Conservation (phyloP, 805 yeast species). For the Candida multigemmis region DNA sequence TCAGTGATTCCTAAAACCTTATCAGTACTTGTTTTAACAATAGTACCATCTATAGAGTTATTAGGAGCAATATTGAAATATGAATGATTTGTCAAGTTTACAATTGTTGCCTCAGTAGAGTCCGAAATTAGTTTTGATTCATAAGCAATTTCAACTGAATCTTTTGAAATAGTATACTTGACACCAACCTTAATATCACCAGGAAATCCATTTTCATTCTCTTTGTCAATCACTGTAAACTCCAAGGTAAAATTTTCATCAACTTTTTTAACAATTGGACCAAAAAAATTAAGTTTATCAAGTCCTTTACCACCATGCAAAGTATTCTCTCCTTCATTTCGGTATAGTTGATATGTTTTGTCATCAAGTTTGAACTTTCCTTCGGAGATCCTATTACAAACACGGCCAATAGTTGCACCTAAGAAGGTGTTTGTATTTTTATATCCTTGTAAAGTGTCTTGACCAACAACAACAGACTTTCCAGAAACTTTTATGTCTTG, state of each 20-base stretch:
- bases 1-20: slow-evolving; percentile 33
- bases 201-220: slow-evolving; percentile 51
- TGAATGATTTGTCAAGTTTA: slow-evolving; percentile 55
- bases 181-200: slow-evolving; percentile 42
- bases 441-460: slow-evolving; percentile 22
- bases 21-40: slow-evolving; percentile 25
- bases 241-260: slow-evolving; percentile 12
- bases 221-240: slow-evolving; percentile 35
- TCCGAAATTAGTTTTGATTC: slow-evolving; percentile 25
- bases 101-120: slow-evolving; percentile 34
- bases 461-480: slow-evolving; percentile 30
- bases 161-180: slow-evolving; percentile 32
- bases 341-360: slow-evolving; percentile 27
- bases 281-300: slow-evolving; percentile 41
- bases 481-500: slow-evolving; percentile 33
- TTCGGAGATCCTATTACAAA: slow-evolving; percentile 48
- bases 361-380: slow-evolving; percentile 36
- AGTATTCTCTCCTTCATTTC: slow-evolving; percentile 30
- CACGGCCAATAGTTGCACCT: slow-evolving; percentile 60
- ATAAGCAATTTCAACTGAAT: slow-evolving; percentile 40
- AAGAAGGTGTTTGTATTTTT: slow-evolving; percentile 37
- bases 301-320: slow-evolving; percentile 56
- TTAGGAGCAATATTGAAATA: slow-evolving; percentile 42
- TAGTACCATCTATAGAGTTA: slow-evolving; percentile 20
- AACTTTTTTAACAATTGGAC: slow-evolving; percentile 38